phyloP scores from a whole-genome alignment of 345 rosid species.

The Bruguiera sexangula region DNA sequence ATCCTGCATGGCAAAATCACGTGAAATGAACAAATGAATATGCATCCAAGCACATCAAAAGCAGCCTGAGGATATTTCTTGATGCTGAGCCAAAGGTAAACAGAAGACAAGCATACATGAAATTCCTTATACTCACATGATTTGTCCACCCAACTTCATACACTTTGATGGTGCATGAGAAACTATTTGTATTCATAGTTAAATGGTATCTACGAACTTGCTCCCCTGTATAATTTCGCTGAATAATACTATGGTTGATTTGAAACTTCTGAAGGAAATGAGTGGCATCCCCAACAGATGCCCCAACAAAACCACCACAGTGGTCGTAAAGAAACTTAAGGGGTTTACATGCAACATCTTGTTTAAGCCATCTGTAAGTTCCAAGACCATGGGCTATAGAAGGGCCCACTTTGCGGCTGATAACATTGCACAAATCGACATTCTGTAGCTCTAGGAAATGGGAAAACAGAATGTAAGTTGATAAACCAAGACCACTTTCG shows the following conservation, averaged over 20 bases:
- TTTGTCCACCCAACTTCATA: conserved; percentile 46
- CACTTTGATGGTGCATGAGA: conserved; percentile 48
- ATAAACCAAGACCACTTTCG: conserved; percentile 77
- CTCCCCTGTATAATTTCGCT: conserved; percentile 35
- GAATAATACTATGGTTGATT: conserved; percentile 46
- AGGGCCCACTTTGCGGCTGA: conserved; percentile 35
- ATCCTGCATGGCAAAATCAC: conserved; percentile 40
- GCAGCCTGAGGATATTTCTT: not conserved
- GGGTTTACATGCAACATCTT: conserved; percentile 57
- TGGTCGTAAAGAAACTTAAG: conserved; percentile 50
- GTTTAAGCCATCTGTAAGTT: conserved; percentile 78
- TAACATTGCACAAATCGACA: conserved; percentile 36
- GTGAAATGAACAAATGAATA: not conserved
- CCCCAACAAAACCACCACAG: conserved; percentile 56
- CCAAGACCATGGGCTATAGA: conserved; percentile 89
- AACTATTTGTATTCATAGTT: conserved; percentile 44
- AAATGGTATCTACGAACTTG: conserved; percentile 45
- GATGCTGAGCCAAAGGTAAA: not conserved
- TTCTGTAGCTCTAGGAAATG: conserved; percentile 64
- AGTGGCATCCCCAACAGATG: conserved; percentile 49
- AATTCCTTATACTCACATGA: conserved; percentile 40
- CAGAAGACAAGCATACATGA: not conserved
- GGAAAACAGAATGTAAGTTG: conserved; percentile 66
- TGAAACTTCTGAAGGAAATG: conserved; percentile 50
- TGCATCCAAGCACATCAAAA: conserved; percentile 2